These are phyloP conservation scores for Colletotrichum euphorbiae DNA, from an alignment of 2,329 filamentous ascomycete genomes.

Conservation along the genomic window DNA sequence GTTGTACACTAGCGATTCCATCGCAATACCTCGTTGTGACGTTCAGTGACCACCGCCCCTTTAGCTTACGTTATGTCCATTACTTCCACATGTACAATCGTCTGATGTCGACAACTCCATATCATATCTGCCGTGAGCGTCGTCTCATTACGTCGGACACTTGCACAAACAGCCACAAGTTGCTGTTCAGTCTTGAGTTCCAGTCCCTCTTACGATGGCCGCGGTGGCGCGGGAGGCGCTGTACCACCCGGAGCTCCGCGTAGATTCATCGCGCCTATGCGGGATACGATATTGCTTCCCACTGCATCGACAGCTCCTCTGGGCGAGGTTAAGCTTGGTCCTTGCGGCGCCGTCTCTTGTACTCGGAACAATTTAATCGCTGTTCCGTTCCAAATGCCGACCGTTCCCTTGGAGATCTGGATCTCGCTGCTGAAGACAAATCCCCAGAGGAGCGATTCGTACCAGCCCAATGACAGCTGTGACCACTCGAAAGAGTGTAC, in stretches of 20 bases:
- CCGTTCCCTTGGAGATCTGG: constrained; percentile 85
- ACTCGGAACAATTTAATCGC: constrained; percentile 89
- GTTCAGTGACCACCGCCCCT: neutral
- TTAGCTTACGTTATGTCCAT: neutral
- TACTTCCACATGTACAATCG: constrained; percentile 9
- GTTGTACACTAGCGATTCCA: neutral
- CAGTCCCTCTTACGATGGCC: constrained; percentile 12
- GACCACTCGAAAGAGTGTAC: constrained; percentile 97
- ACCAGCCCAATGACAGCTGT: constrained; percentile 90
- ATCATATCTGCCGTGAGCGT: neutral
- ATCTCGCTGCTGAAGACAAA: constrained; percentile 93
- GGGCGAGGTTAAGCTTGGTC: constrained; percentile 85
- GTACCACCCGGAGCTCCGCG: constrained; percentile 56
- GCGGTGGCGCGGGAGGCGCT: constrained; percentile 12
- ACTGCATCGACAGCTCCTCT: constrained; percentile 93
- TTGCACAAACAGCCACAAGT: neutral
- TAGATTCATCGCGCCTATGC: constrained; percentile 85
- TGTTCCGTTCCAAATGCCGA: constrained; percentile 95
- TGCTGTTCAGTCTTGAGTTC: no score
- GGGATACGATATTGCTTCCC: constrained; percentile 86
- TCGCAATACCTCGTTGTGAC: neutral
- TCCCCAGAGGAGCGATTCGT: constrained; percentile 93
- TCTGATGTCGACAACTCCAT: neutral
- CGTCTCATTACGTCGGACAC: neutral
- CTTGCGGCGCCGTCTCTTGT: constrained; percentile 83